Base-by-base conservation (phyloP, 2,329 filamentous ascomycete genomes). In the Colletotrichum tanaceti region DNA sequence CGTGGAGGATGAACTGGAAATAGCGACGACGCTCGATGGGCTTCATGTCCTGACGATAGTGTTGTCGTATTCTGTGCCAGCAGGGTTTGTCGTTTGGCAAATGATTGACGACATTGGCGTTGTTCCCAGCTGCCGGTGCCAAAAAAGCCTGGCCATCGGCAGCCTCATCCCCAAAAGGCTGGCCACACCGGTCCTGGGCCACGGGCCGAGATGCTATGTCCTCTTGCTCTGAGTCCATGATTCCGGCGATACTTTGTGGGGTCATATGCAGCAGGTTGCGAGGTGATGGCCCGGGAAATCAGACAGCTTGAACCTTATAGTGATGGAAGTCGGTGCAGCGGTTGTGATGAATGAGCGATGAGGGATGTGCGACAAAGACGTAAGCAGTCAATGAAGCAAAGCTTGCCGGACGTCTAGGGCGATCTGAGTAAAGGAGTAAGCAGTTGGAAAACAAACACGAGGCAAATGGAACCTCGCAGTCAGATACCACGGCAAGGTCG, bases 1-100 rank as follows among this genome's bases (percentile, higher is more conserved):
- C 54, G 61, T 73, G 70, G 55, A 75, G 13, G 46, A 65, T 55
- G 38, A 68, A 54, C 18, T 65, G 58, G 35, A 53, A 58, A 54
- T 58, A 70, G 4, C 35, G 58, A 4, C 54, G 58, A 22, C 38
- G 57, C 22, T 70, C 57, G 18, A 20, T 10, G 41, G 63, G 43
- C 10, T 46, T 63, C 58, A 68, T 68, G n/a, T 68, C 41, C 20
- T 5, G 46, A 22, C 39, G 16, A 13, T 22, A 4, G 18, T 43
- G 20, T 39, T 47, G 57, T 20, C 10, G 38, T 38, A n/a, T 4
- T 22, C 6, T 13, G 5, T 24, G 13, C 4, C 10, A 14, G 14
- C 3, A 5, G 57, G 6, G 18, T 24, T 9, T 28, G 16, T 1
- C 11, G 10, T 11, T 16, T 32, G n/a, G 20, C 5, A 18, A n/a